Evolutionary conservation across 805 yeast genomes (phyloP).

Genomic region (Lipomyces yamanashiensis): DNA sequence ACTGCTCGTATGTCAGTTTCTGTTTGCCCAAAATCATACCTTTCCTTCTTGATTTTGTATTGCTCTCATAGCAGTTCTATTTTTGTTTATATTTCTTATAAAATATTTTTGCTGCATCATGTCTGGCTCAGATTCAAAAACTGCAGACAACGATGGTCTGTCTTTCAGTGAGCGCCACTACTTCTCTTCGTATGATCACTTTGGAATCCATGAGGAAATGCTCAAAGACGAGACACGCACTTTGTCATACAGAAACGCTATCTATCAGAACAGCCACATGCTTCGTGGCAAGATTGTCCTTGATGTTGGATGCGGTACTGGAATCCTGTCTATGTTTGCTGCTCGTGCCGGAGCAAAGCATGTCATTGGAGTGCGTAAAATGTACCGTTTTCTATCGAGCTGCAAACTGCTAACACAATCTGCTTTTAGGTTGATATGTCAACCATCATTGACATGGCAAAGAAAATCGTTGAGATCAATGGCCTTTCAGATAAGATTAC

Average conservation of each 20-base stretch:
- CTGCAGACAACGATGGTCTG: slow-evolving; percentile 9
- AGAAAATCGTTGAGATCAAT: slow-evolving; percentile 69
- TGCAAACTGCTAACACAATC: neutral
- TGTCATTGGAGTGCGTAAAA: slow-evolving; percentile 83
- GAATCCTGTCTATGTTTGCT: slow-evolving; percentile 88
- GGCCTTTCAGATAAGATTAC: slow-evolving; percentile 83
- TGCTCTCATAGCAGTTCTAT: neutral
- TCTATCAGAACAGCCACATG: slow-evolving; percentile 75
- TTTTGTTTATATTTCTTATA: neutral
- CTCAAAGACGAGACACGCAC: slow-evolving; percentile 86
- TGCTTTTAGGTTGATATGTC: slow-evolving; percentile 75
- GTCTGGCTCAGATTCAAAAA: neutral
- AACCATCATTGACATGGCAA: slow-evolving; percentile 93
- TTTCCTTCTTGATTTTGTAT: neutral
- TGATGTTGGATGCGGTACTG: slow-evolving; percentile 95
- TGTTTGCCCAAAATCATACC: neutral
- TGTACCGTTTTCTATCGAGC: neutral
- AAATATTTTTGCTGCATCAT: neutral
- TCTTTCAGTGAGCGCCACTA: slow-evolving; percentile 55
- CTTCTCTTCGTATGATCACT: slow-evolving; percentile 85
- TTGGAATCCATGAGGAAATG: slow-evolving; percentile 93
- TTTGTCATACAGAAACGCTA: slow-evolving; percentile 78
- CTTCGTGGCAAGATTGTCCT: slow-evolving; percentile 86
- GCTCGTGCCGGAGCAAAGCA: slow-evolving; percentile 94
- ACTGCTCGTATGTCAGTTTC: neutral